phyloP scores from a whole-genome alignment of 2,329 filamentous ascomycete species.

The Achaetomium macrosporum region DNA sequence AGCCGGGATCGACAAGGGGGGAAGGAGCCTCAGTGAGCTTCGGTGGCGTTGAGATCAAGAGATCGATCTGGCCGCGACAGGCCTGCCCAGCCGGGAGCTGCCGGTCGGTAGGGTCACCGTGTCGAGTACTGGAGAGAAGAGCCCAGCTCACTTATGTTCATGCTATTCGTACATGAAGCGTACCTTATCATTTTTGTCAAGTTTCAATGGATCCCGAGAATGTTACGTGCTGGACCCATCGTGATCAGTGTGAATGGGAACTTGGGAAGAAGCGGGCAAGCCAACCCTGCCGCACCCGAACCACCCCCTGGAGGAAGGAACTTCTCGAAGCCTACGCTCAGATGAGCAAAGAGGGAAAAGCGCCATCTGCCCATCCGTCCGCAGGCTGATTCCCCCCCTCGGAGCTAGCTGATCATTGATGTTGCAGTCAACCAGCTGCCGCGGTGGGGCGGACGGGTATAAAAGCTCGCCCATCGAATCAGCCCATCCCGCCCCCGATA shows the following conservation, averaged over 20 bases:
- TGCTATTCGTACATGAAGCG: too few relatives aligned
- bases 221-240: too few relatives aligned
- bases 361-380: not conserved
- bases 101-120: not conserved
- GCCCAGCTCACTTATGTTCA: too few relatives aligned
- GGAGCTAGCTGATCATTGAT: not conserved
- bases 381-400: not conserved
- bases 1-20: constrained; percentile 2
- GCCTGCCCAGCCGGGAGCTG: constrained; percentile 11
- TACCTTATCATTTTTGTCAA: too few relatives aligned
- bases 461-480: not conserved
- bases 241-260: too few relatives aligned
- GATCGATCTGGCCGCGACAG: not conserved
- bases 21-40: not conserved
- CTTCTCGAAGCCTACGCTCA: not conserved
- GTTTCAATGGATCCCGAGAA: too few relatives aligned
- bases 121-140: too few relatives aligned
- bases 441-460: constrained; percentile 8
- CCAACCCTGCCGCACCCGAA: not conserved
- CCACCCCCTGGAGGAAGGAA: not conserved
- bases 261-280: too few relatives aligned
- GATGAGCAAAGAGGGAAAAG: not conserved
- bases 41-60: constrained; percentile 12
- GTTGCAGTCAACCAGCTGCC: constrained; percentile 7
- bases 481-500: not conserved